These are phyloP conservation scores for Tolypocladium pustulatum DNA, from an alignment of 2,329 filamentous ascomycete species.

Conservation along the genomic window DNA sequence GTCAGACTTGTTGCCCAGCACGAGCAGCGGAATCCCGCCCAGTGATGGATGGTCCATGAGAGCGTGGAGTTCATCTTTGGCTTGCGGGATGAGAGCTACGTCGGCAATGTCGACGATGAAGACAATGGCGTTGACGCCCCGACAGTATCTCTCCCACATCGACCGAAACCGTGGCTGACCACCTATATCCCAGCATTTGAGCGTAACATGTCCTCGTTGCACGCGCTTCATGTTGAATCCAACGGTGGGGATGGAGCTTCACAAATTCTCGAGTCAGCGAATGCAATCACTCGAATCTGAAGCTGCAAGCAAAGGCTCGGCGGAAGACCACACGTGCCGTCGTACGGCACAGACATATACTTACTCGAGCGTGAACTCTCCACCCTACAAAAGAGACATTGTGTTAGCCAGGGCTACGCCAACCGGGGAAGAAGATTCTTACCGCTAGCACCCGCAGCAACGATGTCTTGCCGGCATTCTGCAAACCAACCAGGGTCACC, in stretches of 20 bases:
- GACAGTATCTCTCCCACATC: slow-evolving; percentile 99
- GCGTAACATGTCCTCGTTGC: slow-evolving; percentile 92
- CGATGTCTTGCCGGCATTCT: slow-evolving; percentile 97
- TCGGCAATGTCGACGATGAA: slow-evolving; percentile 98
- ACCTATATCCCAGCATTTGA: slow-evolving; percentile 98
- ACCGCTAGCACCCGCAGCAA: slow-evolving; percentile 89
- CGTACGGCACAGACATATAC: slow-evolving; percentile 20
- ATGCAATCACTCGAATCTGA: slow-evolving; percentile 1
- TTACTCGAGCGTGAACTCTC: slow-evolving; percentile 98
- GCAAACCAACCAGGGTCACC: slow-evolving; percentile 96
- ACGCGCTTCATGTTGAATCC: slow-evolving; percentile 99
- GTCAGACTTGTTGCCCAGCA: slow-evolving; percentile 96
- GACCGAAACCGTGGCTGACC: slow-evolving; percentile 93
- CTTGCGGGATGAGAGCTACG: slow-evolving; percentile 65
- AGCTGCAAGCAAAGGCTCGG: slow-evolving; percentile 2
- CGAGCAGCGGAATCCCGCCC: slow-evolving; percentile 81
- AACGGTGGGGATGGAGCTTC: slow-evolving; percentile 93
- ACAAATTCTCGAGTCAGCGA: slow-evolving; percentile 28
- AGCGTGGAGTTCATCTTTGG: slow-evolving; percentile 84
- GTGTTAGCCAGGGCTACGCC: slow-evolving; percentile 9
- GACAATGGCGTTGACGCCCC: slow-evolving; percentile 93
- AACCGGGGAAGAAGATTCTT: slow-evolving; percentile 30
- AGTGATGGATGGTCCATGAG: slow-evolving; percentile 77
- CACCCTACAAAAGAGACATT: slow-evolving; percentile 51
- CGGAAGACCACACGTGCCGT: not conserved